Evolutionary conservation across 176 grass and related monocot species (phyloP).

Genomic region (Alopecurus myosuroides): DNA sequence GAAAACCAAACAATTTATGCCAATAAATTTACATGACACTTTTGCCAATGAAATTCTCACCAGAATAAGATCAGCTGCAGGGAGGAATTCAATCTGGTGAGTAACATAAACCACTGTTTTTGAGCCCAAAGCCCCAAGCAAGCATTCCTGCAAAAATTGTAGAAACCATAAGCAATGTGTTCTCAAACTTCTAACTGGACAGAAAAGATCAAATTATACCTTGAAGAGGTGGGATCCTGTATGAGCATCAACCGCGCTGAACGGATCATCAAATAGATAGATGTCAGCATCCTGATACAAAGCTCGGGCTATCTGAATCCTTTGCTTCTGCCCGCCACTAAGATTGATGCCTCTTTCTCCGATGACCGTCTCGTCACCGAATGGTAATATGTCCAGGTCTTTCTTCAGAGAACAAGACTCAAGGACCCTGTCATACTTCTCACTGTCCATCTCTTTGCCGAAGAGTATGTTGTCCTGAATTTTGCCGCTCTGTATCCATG

Average conservation of each 20-base stretch:
- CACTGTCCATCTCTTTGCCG: conserved; percentile 25
- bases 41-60: conserved; percentile 37
- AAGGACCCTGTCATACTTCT: conserved; percentile 36
- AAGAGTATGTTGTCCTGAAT: conserved; percentile 40
- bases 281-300: conserved; percentile 32
- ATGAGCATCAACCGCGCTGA: conserved; percentile 41
- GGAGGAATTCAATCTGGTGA: conserved; percentile 90
- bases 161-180: conserved; percentile 3
- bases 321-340: neutral
- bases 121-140: conserved; percentile 53
- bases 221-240: conserved; percentile 45
- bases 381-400: conserved; percentile 8
- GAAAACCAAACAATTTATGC: neutral
- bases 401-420: conserved; percentile 27
- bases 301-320: conserved; percentile 9
- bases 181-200: neutral
- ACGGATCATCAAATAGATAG: conserved; percentile 39
- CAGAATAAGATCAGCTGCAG: conserved; percentile 82
- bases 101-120: conserved; percentile 96
- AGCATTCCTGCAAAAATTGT: conserved; percentile 69
- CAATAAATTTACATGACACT: neutral
- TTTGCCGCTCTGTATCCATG: conserved; percentile 14
- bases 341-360: conserved; percentile 44
- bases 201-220: neutral
- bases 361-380: conserved; percentile 29